Evolutionary conservation across 2,329 filamentous ascomycete genomes (phyloP).

Genomic region (Pseudogymnoascus sp.): DNA sequence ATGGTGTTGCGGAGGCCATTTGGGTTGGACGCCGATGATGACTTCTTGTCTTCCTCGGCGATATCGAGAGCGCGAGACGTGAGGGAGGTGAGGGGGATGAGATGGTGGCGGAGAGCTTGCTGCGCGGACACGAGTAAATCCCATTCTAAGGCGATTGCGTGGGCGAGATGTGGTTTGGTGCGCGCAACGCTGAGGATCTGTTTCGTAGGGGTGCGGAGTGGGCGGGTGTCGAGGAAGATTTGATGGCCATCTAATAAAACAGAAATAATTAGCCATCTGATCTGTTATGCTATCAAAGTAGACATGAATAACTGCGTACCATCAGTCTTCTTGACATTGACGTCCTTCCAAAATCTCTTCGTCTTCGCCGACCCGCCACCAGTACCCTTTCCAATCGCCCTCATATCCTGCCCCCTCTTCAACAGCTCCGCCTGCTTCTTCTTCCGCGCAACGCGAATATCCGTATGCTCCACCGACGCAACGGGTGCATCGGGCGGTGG

Average conservation of each 20-base stretch:
- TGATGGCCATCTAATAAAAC: constrained; percentile 31
- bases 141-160: constrained; percentile 88
- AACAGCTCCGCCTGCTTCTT: constrained; percentile 49
- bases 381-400: constrained; percentile 32
- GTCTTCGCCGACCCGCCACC: constrained; percentile 37
- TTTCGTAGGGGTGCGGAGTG: constrained; percentile 73
- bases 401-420: constrained; percentile 43
- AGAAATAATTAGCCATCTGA: constrained; percentile 9
- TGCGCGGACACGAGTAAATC: constrained; percentile 73
- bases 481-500: constrained; percentile 51
- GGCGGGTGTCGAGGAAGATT: constrained; percentile 69
- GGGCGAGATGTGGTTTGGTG: constrained; percentile 73
- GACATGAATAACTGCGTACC: constrained; percentile 38
- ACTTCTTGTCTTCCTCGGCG: constrained; percentile 52
- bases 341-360: constrained; percentile 86
- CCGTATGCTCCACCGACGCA: constrained; percentile 33
- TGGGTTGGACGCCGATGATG: constrained; percentile 17
- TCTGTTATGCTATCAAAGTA: background rate
- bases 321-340: constrained; percentile 59
- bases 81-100: constrained; percentile 84
- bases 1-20: constrained; percentile 55
- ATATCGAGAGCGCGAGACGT: constrained; percentile 80
- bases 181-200: constrained; percentile 63
- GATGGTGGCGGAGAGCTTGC: constrained; percentile 77
- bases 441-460: constrained; percentile 42